Evolutionary conservation across 2,329 filamentous ascomycete genomes (phyloP).

Genomic region (Trichoderma atrobrunneum): DNA sequence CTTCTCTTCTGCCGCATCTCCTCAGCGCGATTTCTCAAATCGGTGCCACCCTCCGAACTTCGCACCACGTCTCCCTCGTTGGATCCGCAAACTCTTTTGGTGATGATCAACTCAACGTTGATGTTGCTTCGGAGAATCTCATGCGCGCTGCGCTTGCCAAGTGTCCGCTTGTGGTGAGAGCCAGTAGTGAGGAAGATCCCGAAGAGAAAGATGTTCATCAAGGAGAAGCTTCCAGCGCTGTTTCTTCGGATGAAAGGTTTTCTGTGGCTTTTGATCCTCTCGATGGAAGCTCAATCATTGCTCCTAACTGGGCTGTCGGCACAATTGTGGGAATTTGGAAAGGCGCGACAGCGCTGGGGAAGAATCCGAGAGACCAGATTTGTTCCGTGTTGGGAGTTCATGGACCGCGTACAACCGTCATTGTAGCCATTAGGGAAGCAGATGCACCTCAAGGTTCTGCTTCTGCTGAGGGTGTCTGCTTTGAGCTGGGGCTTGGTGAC

Average conservation of each 20-base stretch:
- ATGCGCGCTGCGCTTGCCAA: conserved; percentile 44
- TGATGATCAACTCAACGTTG: conserved; percentile 58
- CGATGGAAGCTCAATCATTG: conserved; percentile 61
- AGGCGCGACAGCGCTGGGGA: conserved; percentile 43
- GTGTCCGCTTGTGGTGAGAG: conserved; percentile 47
- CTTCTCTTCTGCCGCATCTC: conserved; percentile 48
- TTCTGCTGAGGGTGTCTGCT: conserved; percentile 35
- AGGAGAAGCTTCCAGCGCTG: conserved; percentile 14
- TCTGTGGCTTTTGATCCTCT: conserved; percentile 62
- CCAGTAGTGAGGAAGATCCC: conserved; percentile 61
- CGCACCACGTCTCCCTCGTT: conserved; percentile 45
- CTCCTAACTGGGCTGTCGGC: conserved; percentile 56
- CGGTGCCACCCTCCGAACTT: conserved; percentile 41
- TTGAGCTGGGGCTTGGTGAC: conserved; percentile 49
- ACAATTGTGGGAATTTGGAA: conserved; percentile 61
- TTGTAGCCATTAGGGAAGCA: conserved; percentile 52
- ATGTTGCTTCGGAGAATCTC: conserved; percentile 49
- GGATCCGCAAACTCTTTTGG: conserved; percentile 57
- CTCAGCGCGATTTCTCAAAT: conserved; percentile 46
- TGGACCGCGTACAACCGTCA: conserved; percentile 53
- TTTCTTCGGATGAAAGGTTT: conserved; percentile 36
- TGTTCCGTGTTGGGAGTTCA: conserved; percentile 52
- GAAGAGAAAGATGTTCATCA: conserved; percentile 41
- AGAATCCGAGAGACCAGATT: conserved; percentile 43
- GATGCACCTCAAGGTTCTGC: conserved; percentile 25